phyloP scores from a whole-genome alignment of 176 grass and related monocot genomes.

The Cenchrus purpureus region DNA sequence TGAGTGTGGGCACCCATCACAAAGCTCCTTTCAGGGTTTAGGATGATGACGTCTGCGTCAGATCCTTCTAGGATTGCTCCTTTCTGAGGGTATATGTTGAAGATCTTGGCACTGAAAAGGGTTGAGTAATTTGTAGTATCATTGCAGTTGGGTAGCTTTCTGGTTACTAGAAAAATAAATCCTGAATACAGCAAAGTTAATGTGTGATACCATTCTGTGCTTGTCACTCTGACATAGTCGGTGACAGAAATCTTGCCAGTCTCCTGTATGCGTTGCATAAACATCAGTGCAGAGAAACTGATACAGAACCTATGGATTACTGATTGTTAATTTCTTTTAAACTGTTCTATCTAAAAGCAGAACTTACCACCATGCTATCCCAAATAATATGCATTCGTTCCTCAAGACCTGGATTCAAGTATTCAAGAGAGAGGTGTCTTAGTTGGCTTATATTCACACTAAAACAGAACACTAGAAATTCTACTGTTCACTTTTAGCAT shows the following conservation, averaged over 20 bases:
- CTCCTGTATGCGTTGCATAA: slow-evolving; percentile 55
- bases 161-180: slow-evolving; percentile 26
- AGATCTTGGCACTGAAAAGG: slow-evolving; percentile 81
- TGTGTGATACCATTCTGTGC: slow-evolving; percentile 79
- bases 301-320: slow-evolving; percentile 24
- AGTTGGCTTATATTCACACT: background rate
- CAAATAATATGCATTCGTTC: slow-evolving; percentile 98
- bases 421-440: slow-evolving; percentile 26
- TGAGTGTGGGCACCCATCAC: slow-evolving; percentile 62
- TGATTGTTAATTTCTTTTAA: slow-evolving; percentile 9
- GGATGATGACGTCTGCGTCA: slow-evolving; percentile 90
- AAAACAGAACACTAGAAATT: background rate
- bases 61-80: slow-evolving; percentile 90
- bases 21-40: slow-evolving; percentile 81
- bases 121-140: slow-evolving; percentile 9
- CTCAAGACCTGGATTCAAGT: slow-evolving; percentile 70
- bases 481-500: background rate
- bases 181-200: background rate
- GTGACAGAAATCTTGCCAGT: slow-evolving; percentile 77
- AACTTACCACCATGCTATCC: slow-evolving; percentile 97
- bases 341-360: background rate
- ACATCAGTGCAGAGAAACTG: slow-evolving; percentile 32
- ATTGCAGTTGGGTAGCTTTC: background rate
- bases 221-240: slow-evolving; percentile 88
- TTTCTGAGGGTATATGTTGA: slow-evolving; percentile 92